phyloP scores from a whole-genome alignment of 2,329 filamentous ascomycete species.

The Nemania sp. region DNA sequence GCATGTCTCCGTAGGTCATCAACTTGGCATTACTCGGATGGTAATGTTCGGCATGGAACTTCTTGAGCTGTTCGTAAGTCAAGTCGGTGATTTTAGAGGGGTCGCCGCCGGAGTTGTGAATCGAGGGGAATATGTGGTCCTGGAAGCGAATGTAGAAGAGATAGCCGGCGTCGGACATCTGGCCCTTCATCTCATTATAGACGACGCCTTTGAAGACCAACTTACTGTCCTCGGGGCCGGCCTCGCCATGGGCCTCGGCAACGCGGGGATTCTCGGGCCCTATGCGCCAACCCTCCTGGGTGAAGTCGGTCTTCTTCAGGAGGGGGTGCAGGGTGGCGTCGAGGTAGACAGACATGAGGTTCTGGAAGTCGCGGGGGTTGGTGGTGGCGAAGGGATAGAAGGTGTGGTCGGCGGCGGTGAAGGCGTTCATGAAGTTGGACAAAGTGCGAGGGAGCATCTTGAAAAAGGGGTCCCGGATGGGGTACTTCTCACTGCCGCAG shows the following conservation, averaged over 20 bases:
- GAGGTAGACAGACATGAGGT: conserved; percentile 94
- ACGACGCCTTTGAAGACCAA: conserved; percentile 97
- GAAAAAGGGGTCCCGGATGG: conserved; percentile 98
- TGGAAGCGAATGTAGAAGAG: conserved; percentile 95
- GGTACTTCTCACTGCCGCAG: conserved; percentile 95
- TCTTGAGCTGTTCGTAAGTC: conserved; percentile 85
- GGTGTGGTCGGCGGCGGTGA: conserved; percentile 94
- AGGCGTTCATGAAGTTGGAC: conserved; percentile 99
- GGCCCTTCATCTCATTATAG: conserved; percentile 99
- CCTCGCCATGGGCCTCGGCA: conserved; percentile 48
- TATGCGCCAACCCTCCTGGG: conserved; percentile 95
- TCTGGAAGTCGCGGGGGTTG: conserved; percentile 92
- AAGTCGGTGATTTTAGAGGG: conserved; percentile 95
- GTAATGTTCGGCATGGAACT: conserved; percentile 91
- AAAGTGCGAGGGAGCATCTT: conserved; percentile 98
- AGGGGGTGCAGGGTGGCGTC: conserved; percentile 91
- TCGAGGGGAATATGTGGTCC: conserved; percentile 88
- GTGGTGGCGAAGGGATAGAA: conserved; percentile 98
- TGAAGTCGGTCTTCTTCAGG: conserved; percentile 88
- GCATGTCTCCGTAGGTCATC: conserved; percentile 94
- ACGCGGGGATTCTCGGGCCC: conserved; percentile 85
- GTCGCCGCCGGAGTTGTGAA: conserved; percentile 97
- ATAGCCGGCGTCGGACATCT: conserved; percentile 97
- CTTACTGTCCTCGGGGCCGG: conserved; percentile 62
- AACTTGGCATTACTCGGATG: conserved; percentile 97